These are phyloP conservation scores for Cercospora zeina DNA, from an alignment of 2,329 filamentous ascomycete genomes.

Conservation along the genomic window DNA sequence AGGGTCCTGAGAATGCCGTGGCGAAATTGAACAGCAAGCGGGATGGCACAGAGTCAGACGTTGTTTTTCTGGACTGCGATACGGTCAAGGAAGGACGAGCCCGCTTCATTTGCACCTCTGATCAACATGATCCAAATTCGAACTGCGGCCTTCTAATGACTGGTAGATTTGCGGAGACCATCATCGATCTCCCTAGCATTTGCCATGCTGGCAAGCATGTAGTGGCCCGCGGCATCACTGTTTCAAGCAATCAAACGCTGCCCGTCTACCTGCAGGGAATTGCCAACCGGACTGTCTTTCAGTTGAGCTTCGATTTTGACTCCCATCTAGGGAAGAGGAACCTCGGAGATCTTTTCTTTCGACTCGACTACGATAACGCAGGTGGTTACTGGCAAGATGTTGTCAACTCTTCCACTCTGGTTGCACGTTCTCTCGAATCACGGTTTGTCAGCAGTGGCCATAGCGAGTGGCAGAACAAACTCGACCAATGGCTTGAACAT, in stretches of 20 bases:
- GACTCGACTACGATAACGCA: background rate
- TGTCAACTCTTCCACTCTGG: background rate
- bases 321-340: background rate
- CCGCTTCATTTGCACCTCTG: background rate
- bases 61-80: constrained; percentile 3
- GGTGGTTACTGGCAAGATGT: constrained; percentile 10
- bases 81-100: background rate
- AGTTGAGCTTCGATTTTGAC: background rate
- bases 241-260: background rate
- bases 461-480: background rate
- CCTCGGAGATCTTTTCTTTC: constrained; percentile 4
- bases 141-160: background rate
- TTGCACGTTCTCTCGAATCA: background rate
- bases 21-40: background rate
- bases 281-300: background rate
- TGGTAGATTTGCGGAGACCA: background rate
- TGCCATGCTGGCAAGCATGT: background rate
- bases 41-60: constrained; percentile 3
- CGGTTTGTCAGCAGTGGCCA: background rate
- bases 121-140: background rate
- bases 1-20: background rate
- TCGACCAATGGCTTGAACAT: background rate
- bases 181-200: constrained; percentile 1
- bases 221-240: background rate
- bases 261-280: background rate